These are phyloP conservation scores for Trichoderma cornu-damae DNA, from an alignment of 2,329 filamentous ascomycete species.

Conservation along the genomic window DNA sequence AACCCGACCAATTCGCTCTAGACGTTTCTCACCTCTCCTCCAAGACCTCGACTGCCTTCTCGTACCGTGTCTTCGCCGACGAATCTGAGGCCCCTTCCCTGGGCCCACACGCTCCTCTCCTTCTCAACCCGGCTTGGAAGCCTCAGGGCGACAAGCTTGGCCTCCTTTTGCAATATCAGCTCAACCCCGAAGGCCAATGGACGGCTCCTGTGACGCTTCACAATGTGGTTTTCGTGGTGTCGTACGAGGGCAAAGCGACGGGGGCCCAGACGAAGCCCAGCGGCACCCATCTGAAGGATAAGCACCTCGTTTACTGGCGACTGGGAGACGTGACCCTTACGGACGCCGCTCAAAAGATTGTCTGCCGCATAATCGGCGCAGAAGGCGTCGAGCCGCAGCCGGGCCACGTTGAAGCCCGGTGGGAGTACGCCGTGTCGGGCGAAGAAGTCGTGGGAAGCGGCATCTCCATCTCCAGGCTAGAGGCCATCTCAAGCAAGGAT, in stretches of 20 bases:
- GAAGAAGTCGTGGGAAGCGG: constrained; percentile 49
- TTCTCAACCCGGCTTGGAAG: constrained; percentile 75
- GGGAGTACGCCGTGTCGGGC: constrained; percentile 55
- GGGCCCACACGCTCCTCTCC: constrained; percentile 61
- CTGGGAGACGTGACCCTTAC: constrained; percentile 67
- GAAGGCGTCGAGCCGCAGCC: constrained; percentile 65
- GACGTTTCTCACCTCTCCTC: constrained; percentile 64
- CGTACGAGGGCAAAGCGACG: constrained; percentile 63
- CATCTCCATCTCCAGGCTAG: constrained; percentile 58
- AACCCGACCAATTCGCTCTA: constrained; percentile 74
- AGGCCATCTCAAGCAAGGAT: constrained; percentile 47
- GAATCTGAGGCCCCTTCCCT: constrained; percentile 43
- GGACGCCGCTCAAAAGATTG: constrained; percentile 65
- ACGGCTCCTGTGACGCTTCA: constrained; percentile 45
- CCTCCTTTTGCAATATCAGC: constrained; percentile 74
- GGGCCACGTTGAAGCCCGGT: constrained; percentile 75
- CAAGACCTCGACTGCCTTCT: constrained; percentile 77
- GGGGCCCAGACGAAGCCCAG: constrained; percentile 71
- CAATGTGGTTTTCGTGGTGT: constrained; percentile 70
- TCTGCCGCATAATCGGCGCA: constrained; percentile 72
- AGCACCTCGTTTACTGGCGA: constrained; percentile 74
- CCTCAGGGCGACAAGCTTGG: constrained; percentile 79
- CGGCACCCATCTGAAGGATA: constrained; percentile 74
- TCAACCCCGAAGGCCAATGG: constrained; percentile 64
- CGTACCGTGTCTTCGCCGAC: constrained; percentile 79